Percentiles rank a stretch among this genome's conserved stretches.
Evolutionary conservation across 2,329 filamentous ascomycete species (phyloP).

Genomic region (Exophiala sp.): DNA sequence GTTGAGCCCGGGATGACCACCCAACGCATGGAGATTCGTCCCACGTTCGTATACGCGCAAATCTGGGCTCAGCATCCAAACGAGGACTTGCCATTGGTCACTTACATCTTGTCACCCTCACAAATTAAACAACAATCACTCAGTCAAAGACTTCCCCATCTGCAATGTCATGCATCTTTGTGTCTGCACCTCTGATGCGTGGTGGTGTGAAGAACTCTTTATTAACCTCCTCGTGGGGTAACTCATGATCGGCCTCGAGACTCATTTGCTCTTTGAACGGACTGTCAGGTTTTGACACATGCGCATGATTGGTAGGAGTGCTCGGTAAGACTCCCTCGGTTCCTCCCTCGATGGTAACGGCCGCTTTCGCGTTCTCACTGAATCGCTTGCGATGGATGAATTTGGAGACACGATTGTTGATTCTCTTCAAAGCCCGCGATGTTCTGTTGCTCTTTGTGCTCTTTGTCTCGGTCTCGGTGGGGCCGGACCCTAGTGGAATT

Average conservation of each 20-base stretch:
- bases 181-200: neutral
- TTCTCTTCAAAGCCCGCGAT: neutral
- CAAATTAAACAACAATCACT: neutral
- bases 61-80: neutral
- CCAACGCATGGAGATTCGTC: no score
- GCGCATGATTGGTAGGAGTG: neutral
- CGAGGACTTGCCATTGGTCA: no score
- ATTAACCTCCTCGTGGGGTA: slow-evolving; percentile 4
- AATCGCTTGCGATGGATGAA: slow-evolving; percentile 1
- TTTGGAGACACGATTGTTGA: neutral
- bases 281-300: neutral
- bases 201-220: slow-evolving; percentile 9
- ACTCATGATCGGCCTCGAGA: neutral
- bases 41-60: neutral
- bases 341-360: neutral
- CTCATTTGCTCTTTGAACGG: slow-evolving; percentile 9
- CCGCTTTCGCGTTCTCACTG: neutral
- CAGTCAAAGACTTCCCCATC: neutral
- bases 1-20: no score
- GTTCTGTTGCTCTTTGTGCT: neutral
- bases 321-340: neutral
- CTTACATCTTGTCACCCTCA: neutral
- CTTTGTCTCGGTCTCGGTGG: neutral
- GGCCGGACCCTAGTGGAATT: neutral
- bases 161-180: neutral